Evolutionary conservation across 2,329 filamentous ascomycete species (phyloP), one percentile per base, ranked within the genome.

Genomic region (Dactylellina haptotyla): DNA sequence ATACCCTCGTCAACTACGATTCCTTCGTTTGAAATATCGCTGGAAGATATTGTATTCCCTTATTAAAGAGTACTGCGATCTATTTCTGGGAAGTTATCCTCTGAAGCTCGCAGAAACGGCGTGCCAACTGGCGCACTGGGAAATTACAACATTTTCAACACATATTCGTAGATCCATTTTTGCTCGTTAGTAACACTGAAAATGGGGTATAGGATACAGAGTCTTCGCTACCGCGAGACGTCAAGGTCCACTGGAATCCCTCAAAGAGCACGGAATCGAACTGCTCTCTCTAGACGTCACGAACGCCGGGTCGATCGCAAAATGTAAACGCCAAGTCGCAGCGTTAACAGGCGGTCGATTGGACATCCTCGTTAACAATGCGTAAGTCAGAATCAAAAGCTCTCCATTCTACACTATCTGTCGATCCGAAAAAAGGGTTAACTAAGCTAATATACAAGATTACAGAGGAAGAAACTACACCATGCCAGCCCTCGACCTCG

Each of bases 351-450:
- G 82, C 6, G 85, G 85, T 12, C 84, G 80, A 50, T 83, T 88
- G 3, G 86, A 88, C 75, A 83, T 87, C 48, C 84, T 88, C 16
- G 82, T 88, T 53, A 88, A 87, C 79, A 88, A 88, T 72, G 86
- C 86, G 84, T 87, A 75, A 73, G 82, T 77, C 2, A 9, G 48
- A 30, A 12, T 14, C 25, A 45, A 3, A 53, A 53, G 2, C 8
- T 39, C 18, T 32, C 20, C 14, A 14, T 34, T 25, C n/a, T 28
- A n/a, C 18, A 9, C 6, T 26, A 3, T 43, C 37, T 14, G 14
- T 25, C 30, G 2, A 41, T 28, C n/a, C 10, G 75, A 75, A 25
- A 76, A 18, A 25, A 28, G 46, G n/a, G n/a, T n/a, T n/a, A n/a
- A n/a, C n/a, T n/a, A n/a, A n/a, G n/a, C n/a, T n/a, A n/a, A n/a